Conservation (phyloP, 202 grass and related monocot genomes). For the Panicum hallii region DNA sequence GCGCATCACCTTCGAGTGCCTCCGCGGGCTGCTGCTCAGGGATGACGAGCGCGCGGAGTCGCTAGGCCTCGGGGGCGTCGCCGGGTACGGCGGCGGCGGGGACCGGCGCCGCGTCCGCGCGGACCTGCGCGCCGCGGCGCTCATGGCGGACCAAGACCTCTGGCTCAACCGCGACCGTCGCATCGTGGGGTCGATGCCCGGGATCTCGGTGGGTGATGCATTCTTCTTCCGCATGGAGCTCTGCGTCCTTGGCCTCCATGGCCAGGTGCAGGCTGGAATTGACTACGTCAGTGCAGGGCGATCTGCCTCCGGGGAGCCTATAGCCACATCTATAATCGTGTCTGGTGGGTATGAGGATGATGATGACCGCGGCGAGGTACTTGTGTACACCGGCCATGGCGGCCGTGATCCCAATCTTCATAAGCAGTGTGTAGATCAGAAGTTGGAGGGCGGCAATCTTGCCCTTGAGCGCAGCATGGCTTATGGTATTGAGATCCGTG, state of each 20-base stretch:
- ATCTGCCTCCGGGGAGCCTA: constrained; percentile 78
- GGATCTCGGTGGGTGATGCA: constrained; percentile 81
- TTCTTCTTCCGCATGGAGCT: constrained; percentile 98
- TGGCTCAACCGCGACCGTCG: constrained; percentile 95
- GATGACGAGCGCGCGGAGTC: constrained; percentile 79
- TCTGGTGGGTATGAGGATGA: constrained; percentile 98
- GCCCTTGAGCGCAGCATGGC: constrained; percentile 94
- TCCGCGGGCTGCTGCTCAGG: constrained; percentile 63
- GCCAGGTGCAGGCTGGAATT: constrained; percentile 92
- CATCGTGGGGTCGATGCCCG: constrained; percentile 86
- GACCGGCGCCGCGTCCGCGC: constrained; percentile 62
- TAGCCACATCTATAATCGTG: constrained; percentile 93
- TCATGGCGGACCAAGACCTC: constrained; percentile 85
- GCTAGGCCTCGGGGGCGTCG: constrained; percentile 52
- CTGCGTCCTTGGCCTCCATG: constrained; percentile 90
- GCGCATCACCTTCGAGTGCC: constrained; percentile 91
- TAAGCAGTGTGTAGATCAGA: constrained; percentile 82
- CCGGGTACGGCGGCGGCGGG: not conserved
- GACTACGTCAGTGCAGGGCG: constrained; percentile 66
- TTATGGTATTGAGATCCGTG: constrained; percentile 94
- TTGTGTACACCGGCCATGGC: constrained; percentile 95
- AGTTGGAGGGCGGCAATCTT: constrained; percentile 91
- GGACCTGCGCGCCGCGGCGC: constrained; percentile 68
- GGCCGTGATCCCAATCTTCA: constrained; percentile 78
- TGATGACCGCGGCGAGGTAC: constrained; percentile 81